Percentiles rank a stretch among this genome's conserved stretches.
Conservation (phyloP, 2,329 filamentous ascomycete species). For the Penicillium sp. region DNA sequence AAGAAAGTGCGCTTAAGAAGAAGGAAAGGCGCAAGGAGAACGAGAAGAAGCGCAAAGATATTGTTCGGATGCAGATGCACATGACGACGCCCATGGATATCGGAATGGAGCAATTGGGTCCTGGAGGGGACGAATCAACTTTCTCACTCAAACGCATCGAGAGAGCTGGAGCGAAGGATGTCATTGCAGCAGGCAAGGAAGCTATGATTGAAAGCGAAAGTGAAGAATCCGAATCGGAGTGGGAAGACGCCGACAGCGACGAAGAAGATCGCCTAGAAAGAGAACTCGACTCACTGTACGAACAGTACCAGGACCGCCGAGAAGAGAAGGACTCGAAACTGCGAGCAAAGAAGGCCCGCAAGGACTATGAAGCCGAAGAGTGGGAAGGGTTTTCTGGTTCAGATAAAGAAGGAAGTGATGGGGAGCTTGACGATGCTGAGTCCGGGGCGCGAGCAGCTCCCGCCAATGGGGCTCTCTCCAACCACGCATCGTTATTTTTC, state of each 20-base stretch:
- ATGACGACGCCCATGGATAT: conserved; percentile 97
- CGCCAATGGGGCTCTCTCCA: conserved; percentile 67
- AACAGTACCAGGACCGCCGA: conserved; percentile 79
- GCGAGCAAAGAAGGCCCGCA: conserved; percentile 84
- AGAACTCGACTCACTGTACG: conserved; percentile 87
- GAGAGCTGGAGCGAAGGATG: conserved; percentile 70
- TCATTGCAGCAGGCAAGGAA: conserved; percentile 81
- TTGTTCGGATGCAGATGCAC: conserved; percentile 94
- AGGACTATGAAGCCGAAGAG: conserved; percentile 81
- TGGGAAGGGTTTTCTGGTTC: conserved; percentile 86
- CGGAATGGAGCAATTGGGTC: conserved; percentile 83
- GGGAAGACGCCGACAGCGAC: conserved; percentile 65
- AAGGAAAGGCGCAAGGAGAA: conserved; percentile 86
- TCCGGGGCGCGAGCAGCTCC: conserved; percentile 28
- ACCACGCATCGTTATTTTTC: conserved; percentile 86
- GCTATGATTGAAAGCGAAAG: conserved; percentile 61
- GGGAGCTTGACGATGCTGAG: conserved; percentile 64
- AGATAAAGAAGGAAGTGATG: conserved; percentile 55
- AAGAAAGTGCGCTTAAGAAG: conserved; percentile 76
- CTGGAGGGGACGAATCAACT: conserved; percentile 78
- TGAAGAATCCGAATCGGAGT: conserved; percentile 63
- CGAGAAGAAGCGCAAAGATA: conserved; percentile 91
- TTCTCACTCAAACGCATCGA: conserved; percentile 85
- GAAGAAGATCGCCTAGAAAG: conserved; percentile 82
- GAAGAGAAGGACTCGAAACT: conserved; percentile 83